Base-by-base conservation (phyloP, 331 rosid genomes). In the Erythrophleum ivorense region DNA sequence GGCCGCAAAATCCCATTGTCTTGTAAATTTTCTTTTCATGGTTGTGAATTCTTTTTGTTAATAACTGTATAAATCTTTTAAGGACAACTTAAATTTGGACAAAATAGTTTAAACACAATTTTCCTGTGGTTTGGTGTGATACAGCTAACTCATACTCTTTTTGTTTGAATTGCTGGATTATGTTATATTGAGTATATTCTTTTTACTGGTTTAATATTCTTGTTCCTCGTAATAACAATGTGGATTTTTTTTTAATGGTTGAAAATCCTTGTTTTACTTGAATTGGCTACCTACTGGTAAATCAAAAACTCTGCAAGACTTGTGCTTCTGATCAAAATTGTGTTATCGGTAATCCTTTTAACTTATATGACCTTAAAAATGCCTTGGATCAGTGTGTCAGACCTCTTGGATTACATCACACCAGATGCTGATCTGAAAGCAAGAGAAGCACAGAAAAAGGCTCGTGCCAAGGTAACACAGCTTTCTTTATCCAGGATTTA, bases 391-490 rank as follows among this genome's bases (percentile, higher is more conserved):
- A 95, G 99, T 81, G 99, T 95, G 78, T 95, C 99, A 55, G 99
- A 95, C 85, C 99, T 95, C 79, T 87, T 95, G 92, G 99, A 95
- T 88, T 95, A 93, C 80, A 95, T 95, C 79, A 88, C 98, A 40
- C 99, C 99, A 19, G 97, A 95, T 80, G 93, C 97, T 53, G 97
- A 93, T 87, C 79, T 86, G 84, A 95, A 93, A 88, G 94, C 94
- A 38, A 90, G 99, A 85, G 99, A 95, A 78, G 94, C 98, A 67
- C 98, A 94, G 77, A 93, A 81, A 83, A 93, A 89, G 85, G 98
- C 98, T 79, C 94, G 98, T 76, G 91, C 97, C 58, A 95, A 95
- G 99, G 99, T 95, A 77, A 76, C 74, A 79, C 31, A 73, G 14
- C 82, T 82, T 79, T 52, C 59, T 58, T 69, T 33, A 14, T 29